Percentiles rank a stretch among this genome's conserved stretches.
phyloP scores from a whole-genome alignment of 768 basidiomycete species.

The Hypsizygus marmoreus region DNA sequence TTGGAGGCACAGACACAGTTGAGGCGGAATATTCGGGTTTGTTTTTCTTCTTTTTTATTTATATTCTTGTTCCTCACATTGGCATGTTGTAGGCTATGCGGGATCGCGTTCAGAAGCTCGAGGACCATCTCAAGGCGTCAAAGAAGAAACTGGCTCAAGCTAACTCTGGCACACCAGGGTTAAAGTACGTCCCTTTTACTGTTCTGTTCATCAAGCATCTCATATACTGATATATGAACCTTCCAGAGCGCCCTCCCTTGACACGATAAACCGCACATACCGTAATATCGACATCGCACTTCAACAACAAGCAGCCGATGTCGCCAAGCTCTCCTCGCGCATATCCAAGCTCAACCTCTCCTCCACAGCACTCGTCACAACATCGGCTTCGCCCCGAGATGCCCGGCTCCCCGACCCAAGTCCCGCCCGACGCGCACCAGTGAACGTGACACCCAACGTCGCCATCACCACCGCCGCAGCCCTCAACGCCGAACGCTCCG shows the following conservation, averaged over 20 bases:
- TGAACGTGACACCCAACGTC: slow-evolving; percentile 61
- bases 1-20: slow-evolving; percentile 79
- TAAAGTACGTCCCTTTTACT: slow-evolving; percentile 52
- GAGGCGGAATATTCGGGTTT: slow-evolving; percentile 69
- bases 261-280: slow-evolving; percentile 82
- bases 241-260: slow-evolving; percentile 79
- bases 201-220: not conserved
- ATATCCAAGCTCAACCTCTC: slow-evolving; percentile 51
- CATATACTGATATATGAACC: slow-evolving; percentile 6
- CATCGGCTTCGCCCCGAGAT: slow-evolving; percentile 32
- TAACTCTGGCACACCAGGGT: slow-evolving; percentile 58
- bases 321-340: slow-evolving; percentile 53
- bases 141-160: slow-evolving; percentile 70
- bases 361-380: slow-evolving; percentile 6
- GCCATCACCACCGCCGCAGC: slow-evolving; percentile 80
- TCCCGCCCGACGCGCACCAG: slow-evolving; percentile 31
- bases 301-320: slow-evolving; percentile 57
- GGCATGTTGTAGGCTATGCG: slow-evolving; percentile 53
- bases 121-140: slow-evolving; percentile 66
- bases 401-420: slow-evolving; percentile 42
- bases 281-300: slow-evolving; percentile 81
- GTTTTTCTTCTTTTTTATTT: slow-evolving; percentile 21
- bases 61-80: not conserved
- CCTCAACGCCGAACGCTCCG: slow-evolving; percentile 77
- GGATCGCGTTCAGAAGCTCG: slow-evolving; percentile 77